Conservation (phyloP, 2,329 filamentous ascomycete species). For the Ceratocystis lukuohia region DNA sequence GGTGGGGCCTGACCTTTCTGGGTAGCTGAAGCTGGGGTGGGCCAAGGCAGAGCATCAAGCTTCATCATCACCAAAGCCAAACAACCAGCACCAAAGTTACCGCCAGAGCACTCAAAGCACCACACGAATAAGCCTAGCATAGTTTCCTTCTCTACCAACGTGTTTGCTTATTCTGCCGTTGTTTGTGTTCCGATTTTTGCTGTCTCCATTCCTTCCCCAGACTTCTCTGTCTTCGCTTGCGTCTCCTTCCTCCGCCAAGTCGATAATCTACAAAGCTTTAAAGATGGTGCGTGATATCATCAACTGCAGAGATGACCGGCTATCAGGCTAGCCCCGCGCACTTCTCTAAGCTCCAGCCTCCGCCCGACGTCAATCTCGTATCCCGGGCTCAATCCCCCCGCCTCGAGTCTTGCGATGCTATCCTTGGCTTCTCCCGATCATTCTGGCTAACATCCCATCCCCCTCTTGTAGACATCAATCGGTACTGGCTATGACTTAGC, state of each 20-base stretch:
- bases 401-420: neutral
- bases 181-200: neutral
- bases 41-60: constrained; percentile 19
- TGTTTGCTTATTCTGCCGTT: neutral
- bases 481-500: constrained; percentile 98
- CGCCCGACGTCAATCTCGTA: neutral
- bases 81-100: neutral
- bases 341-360: neutral
- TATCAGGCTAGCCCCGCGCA: neutral
- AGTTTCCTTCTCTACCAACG: neutral
- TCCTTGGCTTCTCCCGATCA: neutral
- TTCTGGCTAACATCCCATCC: neutral
- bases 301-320: neutral
- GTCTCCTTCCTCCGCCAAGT: neutral
- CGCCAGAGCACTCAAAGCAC: neutral
- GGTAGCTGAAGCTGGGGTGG: constrained; percentile 14
- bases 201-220: neutral
- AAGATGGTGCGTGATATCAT: constrained; percentile 6
- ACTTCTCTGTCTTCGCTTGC: neutral
- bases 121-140: neutral
- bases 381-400: neutral
- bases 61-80: constrained; percentile 18
- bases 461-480: constrained; percentile 71
- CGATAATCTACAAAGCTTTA: neutral
- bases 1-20: constrained; percentile 4